These are phyloP conservation scores for Umbilicus rupestris DNA, from an alignment of 164 flowering plant species.

Conservation along the genomic window DNA sequence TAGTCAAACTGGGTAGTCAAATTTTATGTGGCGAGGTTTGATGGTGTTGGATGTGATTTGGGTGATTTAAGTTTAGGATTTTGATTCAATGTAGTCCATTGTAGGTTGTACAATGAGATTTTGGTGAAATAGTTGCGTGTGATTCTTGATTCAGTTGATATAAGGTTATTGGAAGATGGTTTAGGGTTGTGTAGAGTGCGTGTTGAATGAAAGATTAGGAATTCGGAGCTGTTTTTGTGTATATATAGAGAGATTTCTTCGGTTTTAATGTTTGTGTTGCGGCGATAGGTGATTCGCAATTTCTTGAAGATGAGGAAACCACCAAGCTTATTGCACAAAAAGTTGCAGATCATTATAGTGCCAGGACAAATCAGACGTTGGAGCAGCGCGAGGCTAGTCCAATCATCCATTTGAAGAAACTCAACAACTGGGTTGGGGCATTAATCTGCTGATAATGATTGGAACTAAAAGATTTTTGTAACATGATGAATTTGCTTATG, in stretches of 20 bases:
- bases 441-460: neutral
- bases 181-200: neutral
- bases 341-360: constrained; percentile 96
- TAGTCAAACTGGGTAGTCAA: neutral
- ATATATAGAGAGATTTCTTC: neutral
- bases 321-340: constrained; percentile 53
- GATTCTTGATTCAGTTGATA: too few relatives aligned
- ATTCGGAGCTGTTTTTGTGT: neutral
- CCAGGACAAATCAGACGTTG: constrained; percentile 79
- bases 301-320: constrained; percentile 51
- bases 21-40: neutral
- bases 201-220: neutral
- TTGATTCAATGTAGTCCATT: too few relatives aligned
- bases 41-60: too few relatives aligned
- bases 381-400: constrained; percentile 92
- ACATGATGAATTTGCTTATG: neutral
- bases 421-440: constrained; percentile 72
- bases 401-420: constrained; percentile 84
- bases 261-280: neutral
- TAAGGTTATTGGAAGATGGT: neutral
- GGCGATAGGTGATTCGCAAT: constrained; percentile 38
- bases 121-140: too few relatives aligned
- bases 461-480: neutral
- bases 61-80: too few relatives aligned
- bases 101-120: too few relatives aligned